Evolutionary conservation across 768 basidiomycete species (phyloP), one percentile per base, ranked within the genome.

Genomic region (Austroboletus festivus): DNA sequence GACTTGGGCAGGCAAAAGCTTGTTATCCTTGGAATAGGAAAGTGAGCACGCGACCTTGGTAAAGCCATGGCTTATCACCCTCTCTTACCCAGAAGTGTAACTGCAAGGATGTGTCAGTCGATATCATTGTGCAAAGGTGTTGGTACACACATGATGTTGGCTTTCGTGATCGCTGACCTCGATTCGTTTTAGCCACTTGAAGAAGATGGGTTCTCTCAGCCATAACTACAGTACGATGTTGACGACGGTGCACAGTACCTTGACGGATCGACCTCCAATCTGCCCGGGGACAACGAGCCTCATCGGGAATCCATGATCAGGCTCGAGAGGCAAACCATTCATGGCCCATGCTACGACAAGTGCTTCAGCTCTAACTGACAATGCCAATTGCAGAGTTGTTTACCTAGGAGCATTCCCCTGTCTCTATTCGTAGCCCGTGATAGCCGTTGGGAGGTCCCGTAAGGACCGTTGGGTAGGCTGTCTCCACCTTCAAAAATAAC

Each of bases 261-360:
- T 71, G n/a, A 81, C 78, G 22, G 73, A 75, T 22, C 79, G 68
- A 4, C 81, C 83, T 21, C 83, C 83, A 38, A 85, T 83, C 46
- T 81, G 77, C 4, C 79, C 79, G 0, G 83, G 82, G 0, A 85
- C 71, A 50, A 85, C 70, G 5, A 83, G 61, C n/a, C 83, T 73
- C n/a, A 85, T 57, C 1, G 83, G 83, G 54, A 73, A 82, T 11
- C 83, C 83, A 50, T 86, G 83, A 53, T 85, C 83, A 5, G 81
- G 81, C 39, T 75, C 73, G 8, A 85, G 61, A 54, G 75, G 73
- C 20, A 75, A 61, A 2, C 82, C 82, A 48, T 83, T 83, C 81
- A 83, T 82, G 13, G 71, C 75, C 79, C 80, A 76, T 7, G 71
- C 71, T 64, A 16, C 33, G 40, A 22, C 20, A 19, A 0, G 4